A percentile compares a stretch with the other conserved stretches of the same genome.
phyloP scores from a whole-genome alignment of 192 early-diverging fungal genomes.

The Oehlia diaphana region DNA sequence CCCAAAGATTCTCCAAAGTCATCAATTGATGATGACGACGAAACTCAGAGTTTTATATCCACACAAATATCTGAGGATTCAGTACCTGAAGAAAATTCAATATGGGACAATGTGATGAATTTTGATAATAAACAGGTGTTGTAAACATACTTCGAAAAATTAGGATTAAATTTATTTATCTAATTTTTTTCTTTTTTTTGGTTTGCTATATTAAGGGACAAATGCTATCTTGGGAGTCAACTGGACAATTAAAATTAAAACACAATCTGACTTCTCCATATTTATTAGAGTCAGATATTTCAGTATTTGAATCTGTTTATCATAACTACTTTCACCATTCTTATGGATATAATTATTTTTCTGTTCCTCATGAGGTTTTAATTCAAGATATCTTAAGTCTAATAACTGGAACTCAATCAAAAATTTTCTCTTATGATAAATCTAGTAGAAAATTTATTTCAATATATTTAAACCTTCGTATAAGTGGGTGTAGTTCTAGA shows the following conservation, averaged over 20 bases:
- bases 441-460: not conserved
- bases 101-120: not conserved
- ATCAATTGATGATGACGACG: not conserved
- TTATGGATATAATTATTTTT: not conserved
- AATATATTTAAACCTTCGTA: conserved; percentile 9
- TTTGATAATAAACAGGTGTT: not conserved
- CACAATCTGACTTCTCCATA: not conserved
- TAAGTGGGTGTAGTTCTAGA: conserved; percentile 23
- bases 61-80: not conserved
- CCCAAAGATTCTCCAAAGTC: not conserved
- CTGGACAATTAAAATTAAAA: not conserved
- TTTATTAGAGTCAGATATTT: conserved; percentile 11
- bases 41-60: not conserved
- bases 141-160: not conserved
- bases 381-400: conserved; percentile 11
- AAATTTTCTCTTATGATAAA: conserved; percentile 24
- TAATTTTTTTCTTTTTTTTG: not conserved
- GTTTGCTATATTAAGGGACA: not conserved
- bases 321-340: conserved; percentile 20
- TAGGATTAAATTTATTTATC: not conserved
- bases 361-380: not conserved
- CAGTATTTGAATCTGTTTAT: conserved; percentile 15
- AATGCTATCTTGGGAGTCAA: conserved; percentile 28
- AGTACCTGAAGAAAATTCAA: not conserved
- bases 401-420: conserved; percentile 14